Base-by-base conservation (phyloP, 176 grass and related monocot species). In the Paspalum notatum region DNA sequence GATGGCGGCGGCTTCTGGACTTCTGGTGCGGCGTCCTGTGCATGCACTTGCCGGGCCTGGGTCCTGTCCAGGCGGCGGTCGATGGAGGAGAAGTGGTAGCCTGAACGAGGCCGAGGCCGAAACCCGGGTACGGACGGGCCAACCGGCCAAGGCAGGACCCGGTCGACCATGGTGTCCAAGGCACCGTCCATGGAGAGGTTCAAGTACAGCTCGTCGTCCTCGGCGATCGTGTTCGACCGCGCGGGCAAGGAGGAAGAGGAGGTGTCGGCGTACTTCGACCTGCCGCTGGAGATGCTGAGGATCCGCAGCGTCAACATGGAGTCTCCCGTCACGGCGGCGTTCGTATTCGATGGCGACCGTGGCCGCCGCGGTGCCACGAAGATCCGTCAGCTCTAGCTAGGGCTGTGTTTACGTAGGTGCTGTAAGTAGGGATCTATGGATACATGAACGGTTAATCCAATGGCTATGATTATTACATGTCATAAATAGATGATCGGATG, bases 1-100 rank as follows among this genome's bases (percentile, higher is more conserved):
- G 87, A 75, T 51, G 68, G 86, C 60, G 25, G 60, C 1, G 85
- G 80, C 0, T n/a, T n/a, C n/a, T n/a, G n/a, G 56, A 85, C 53
- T 91, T 89, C 86, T 91, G 90, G 66, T 94, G 92, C 49, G 67
- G 86, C 4, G 89, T 73, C 0, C 69, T 94, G 56, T 91, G 92
- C 86, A 74, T 94, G 80, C 54, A 87, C 66, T 66, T 91, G 27
- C 89, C 89, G 2, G 74, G 86, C 32, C 32, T 2, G n/a, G n/a
- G n/a, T n/a, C 60, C 59, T 91, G 67, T 82, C 92, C 16, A 87
- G 90, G 86, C 68, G 87, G 87, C 87, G 87, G 71, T 14, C 75
- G 32, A 50, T 82, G 67, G 78, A 75, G 75, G 74, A 82, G 73
- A 68, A 86, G 78, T 78, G 38, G 73, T 87, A 83, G 60, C 61